Evolutionary conservation across 225 moss, liverwort and hornwort species (phyloP), one percentile per base, ranked within the genome.

Genomic region (Antitrichia curtipendula): DNA sequence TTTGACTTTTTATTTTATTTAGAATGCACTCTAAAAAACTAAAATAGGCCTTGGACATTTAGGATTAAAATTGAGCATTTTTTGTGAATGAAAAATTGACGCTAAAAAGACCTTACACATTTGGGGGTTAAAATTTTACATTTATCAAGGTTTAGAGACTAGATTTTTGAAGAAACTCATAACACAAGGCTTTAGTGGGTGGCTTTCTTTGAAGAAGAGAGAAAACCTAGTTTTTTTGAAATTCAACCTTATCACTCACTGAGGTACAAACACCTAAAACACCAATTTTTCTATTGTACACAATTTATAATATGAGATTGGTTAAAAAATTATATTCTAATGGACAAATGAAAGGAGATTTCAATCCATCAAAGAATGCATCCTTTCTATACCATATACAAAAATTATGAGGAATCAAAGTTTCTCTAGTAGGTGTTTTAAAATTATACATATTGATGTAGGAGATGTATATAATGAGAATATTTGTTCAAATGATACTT

Each of bases 1-100:
- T 25, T 41, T 27, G 14, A 6, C 6, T 2, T 69, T 40, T 25
- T 5, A 5, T 15, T 69, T 69, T 24, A 1, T 15, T 38, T 41
- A 41, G 2, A 15, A 41, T 25, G 15, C 0, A 0, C 3, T 41
- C 1, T 0, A 15, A 25, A 4, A 25, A 24, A 15, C 40, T 70
- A 13, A 40, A 41, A 41, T 41, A 70, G 40, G 8, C 5, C 24
- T 70, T 8, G 1, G 5, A 70, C 8, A 36, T 36, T n/a, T 36
- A 20, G 10, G 1, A 3, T 20, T 6, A n/a, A 32, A 65, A n/a
- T 20, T 36, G 20, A 65, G 32, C 20, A n/a, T 6, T 65, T 65
- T 4, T n/a, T n/a, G 6, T n/a, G 0, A 36, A 36, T 36, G 6
- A 65, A 1, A 65, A 65, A 1, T 11, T n/a, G 36, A 65, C n/a